Conservation (phyloP, 768 basidiomycete genomes). For the Mycena crocata region DNA sequence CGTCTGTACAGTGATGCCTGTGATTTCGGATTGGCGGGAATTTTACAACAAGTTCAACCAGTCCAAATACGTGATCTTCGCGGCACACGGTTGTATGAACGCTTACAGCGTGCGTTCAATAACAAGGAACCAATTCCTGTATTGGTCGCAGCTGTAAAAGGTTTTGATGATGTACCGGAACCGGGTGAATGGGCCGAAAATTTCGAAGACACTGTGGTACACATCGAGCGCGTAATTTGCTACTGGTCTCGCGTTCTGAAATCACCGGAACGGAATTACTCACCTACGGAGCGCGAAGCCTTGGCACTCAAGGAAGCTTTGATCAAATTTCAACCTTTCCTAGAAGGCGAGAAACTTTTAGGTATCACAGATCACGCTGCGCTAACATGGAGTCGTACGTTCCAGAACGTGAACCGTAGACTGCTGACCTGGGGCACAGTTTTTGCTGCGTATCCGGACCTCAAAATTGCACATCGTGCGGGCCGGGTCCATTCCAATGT, state of each 20-base stretch:
- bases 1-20: conserved; percentile 49
- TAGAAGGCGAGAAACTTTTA: conserved; percentile 47
- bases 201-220: conserved; percentile 40
- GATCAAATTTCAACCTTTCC: too few species aligned
- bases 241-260: conserved; percentile 45
- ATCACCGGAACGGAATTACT: conserved; percentile 29
- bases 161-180: conserved; percentile 33
- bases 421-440: conserved; percentile 46
- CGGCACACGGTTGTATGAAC: conserved; percentile 43
- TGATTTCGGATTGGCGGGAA: conserved; percentile 41
- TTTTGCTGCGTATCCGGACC: conserved; percentile 43
- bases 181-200: conserved; percentile 33
- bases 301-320: too few species aligned
- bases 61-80: conserved; percentile 40
- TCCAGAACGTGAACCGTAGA: conserved; percentile 38
- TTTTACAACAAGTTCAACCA: conserved; percentile 47
- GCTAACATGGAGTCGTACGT: conserved; percentile 37
- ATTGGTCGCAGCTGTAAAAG: conserved; percentile 36
- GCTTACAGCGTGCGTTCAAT: conserved; percentile 35
- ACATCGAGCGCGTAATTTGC: conserved; percentile 44
- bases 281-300: conserved; percentile 25
- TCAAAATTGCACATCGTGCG: conserved; percentile 45
- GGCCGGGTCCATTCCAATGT: conserved; percentile 49
- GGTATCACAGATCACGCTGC: conserved; percentile 40
- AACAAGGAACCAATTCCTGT: conserved; percentile 35